Evolutionary conservation across 495 filamentous ascomycete species (phyloP).

Genomic region (Neurospora sp.): DNA sequence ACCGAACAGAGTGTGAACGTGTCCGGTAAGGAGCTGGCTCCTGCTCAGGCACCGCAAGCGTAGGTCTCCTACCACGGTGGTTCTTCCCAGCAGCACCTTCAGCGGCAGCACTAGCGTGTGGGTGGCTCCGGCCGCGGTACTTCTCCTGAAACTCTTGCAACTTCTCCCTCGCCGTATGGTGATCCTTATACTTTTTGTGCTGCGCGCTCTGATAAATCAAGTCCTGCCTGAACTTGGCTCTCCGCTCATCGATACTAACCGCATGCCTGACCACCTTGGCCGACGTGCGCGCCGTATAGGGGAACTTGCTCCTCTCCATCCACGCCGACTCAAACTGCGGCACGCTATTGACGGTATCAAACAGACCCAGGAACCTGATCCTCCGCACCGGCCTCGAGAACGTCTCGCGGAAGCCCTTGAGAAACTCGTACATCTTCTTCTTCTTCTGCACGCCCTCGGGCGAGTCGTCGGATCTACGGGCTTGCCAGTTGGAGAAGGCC

Average conservation of each 20-base stretch:
- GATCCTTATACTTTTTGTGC: constrained; percentile 24
- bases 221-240: constrained; percentile 61
- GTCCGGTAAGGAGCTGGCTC: constrained; percentile 33
- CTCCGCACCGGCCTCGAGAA: constrained; percentile 69
- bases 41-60: constrained; percentile 8
- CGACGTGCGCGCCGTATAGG: constrained; percentile 70
- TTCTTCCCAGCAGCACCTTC: background rate
- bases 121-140: constrained; percentile 17
- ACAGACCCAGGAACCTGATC: constrained; percentile 60
- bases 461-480: constrained; percentile 47
- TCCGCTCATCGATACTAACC: constrained; percentile 68
- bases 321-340: constrained; percentile 74
- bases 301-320: constrained; percentile 75
- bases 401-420: constrained; percentile 77
- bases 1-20: constrained; percentile 28
- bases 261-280: constrained; percentile 62
- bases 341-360: constrained; percentile 75
- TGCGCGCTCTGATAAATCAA: constrained; percentile 51
- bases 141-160: constrained; percentile 32
- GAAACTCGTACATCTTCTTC: constrained; percentile 58
- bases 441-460: constrained; percentile 47
- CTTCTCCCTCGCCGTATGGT: constrained; percentile 27
- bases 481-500: constrained; percentile 78
- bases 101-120: background rate
- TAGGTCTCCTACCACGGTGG: constrained; percentile 11